Base-by-base conservation (phyloP, 2,329 filamentous ascomycete genomes). In the Drechslerella dactyloides region DNA sequence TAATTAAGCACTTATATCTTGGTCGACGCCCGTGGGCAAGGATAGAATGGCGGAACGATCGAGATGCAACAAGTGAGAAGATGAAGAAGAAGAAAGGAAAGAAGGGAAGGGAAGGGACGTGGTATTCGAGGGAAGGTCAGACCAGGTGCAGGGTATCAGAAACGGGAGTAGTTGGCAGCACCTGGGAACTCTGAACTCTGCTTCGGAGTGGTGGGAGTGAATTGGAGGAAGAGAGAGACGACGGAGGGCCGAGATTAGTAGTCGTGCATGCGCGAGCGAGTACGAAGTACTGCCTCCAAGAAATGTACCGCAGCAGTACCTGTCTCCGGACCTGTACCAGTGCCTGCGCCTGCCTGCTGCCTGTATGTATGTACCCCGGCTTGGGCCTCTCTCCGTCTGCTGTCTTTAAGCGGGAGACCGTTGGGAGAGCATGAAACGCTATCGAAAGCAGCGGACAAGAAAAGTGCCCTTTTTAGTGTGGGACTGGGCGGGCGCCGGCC, bases 391-490 rank as follows among this genome's bases (percentile, higher is more conserved):
- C 44, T 48, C 53, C 51, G 60, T 70, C 30, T 56, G 40, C 60
- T 72, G 60, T 61, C 50, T 61, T 52, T 65, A 56, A 65, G 68
- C 60, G 68, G 68, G 44, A 65, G 64, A 65, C 68, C 68, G 68
- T 72, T 72, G 60, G 54, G 64, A 62, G 54, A 61, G 68, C 54
- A 65, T 72, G 68, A 72, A 72, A 72, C 68, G 59, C 68, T 64
- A 70, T 56, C 55, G 56, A 57, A 55, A 50, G 66, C 21, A 50
- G 59, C 55, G 48, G 44, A 44, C 55, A 57, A 51, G 52, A 63
- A 27, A 60, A 69, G 64, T 69, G 57, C 57, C 64, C 64, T 69
- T 62, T 62, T 69, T 62, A 69, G 64, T 61, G 65, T 70, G 65
- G 54, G 46, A 59, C 48, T 70, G 37, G n/a, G 50, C 50, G 50